Percentiles rank a stretch among this genome's conserved stretches.
These are phyloP conservation scores for Neofusicoccum kwambonambiense DNA, from an alignment of 2,329 filamentous ascomycete species.

Conservation along the genomic window DNA sequence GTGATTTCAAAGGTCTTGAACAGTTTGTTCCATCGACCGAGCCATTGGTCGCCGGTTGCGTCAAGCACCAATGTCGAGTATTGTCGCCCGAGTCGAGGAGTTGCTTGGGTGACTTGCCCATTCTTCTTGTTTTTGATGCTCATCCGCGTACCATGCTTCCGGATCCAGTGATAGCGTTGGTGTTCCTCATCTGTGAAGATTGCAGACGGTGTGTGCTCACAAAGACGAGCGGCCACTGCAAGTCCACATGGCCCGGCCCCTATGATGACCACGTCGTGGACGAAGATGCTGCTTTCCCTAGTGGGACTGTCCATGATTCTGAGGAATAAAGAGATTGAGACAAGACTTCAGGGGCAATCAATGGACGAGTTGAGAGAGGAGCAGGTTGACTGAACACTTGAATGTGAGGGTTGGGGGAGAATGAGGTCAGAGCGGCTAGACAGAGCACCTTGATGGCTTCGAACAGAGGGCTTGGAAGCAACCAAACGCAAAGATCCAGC, in stretches of 20 bases:
- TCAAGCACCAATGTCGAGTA: conserved; percentile 65
- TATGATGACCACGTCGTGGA: conserved; percentile 68
- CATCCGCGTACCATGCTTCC: conserved; percentile 61
- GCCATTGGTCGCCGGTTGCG: conserved; percentile 62
- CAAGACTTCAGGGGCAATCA: not conserved
- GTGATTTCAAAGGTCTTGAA: conserved; percentile 69
- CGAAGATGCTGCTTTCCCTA: conserved; percentile 19
- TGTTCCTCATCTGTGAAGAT: conserved; percentile 84
- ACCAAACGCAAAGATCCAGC: not conserved
- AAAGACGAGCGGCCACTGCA: conserved; percentile 68
- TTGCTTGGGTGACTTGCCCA: conserved; percentile 30
- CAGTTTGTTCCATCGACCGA: conserved; percentile 67
- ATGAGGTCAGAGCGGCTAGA: not conserved
- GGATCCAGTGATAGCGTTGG: conserved; percentile 76
- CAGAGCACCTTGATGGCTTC: conserved; percentile 5
- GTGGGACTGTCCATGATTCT: conserved; percentile 1
- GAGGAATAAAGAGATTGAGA: not conserved
- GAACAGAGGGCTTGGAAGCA: not conserved
- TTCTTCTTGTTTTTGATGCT: conserved; percentile 55
- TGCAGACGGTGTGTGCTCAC: conserved; percentile 71
- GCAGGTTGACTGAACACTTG: not conserved
- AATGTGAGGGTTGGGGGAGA: not conserved
- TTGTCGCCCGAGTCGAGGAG: conserved; percentile 24
- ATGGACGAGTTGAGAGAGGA: not conserved
- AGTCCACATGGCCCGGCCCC: conserved; percentile 75